Percentiles rank a stretch among this genome's conserved stretches.
phyloP scores from a whole-genome alignment of 2,329 filamentous ascomycete species.

The Colletotrichum nymphaeae region DNA sequence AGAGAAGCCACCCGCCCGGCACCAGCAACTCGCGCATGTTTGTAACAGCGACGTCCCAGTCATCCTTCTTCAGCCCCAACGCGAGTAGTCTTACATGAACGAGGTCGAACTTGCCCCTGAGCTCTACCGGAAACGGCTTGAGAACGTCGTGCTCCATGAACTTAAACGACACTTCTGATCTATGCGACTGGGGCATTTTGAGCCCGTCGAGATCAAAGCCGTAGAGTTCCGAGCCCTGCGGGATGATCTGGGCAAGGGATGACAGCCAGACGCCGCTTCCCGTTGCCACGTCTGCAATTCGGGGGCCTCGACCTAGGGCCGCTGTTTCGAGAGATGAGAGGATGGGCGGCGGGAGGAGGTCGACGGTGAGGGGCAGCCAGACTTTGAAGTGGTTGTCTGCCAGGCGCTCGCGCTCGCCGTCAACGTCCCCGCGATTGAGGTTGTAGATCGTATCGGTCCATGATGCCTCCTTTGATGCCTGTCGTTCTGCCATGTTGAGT shows the following conservation, averaged over 20 bases:
- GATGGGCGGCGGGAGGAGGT: slow-evolving; percentile 22
- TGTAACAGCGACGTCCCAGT: slow-evolving; percentile 32
- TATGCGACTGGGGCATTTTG: slow-evolving; percentile 30
- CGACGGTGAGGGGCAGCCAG: slow-evolving; percentile 25
- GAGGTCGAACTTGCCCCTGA: slow-evolving; percentile 34
- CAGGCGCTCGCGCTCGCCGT: slow-evolving; percentile 26
- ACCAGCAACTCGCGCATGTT: slow-evolving; percentile 34
- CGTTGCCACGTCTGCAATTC: slow-evolving; percentile 38
- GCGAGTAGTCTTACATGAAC: slow-evolving; percentile 37
- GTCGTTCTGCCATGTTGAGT: neutral
- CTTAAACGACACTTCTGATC: slow-evolving; percentile 5
- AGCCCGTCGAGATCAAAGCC: slow-evolving; percentile 38
- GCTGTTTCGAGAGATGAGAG: neutral
- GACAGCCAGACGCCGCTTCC: slow-evolving; percentile 39
- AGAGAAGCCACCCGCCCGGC: slow-evolving; percentile 38
- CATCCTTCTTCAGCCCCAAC: slow-evolving; percentile 29
- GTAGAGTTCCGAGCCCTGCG: slow-evolving; percentile 22
- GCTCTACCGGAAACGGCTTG: slow-evolving; percentile 31
- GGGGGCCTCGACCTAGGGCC: neutral
- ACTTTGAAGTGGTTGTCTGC: slow-evolving; percentile 31
- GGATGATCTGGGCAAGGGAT: slow-evolving; percentile 26
- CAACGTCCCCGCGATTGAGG: slow-evolving; percentile 24
- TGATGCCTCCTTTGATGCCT: neutral
- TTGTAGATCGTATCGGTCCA: slow-evolving; percentile 27
- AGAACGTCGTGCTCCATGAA: slow-evolving; percentile 29